These are phyloP conservation scores for Steccherinum ochraceum DNA, from an alignment of 768 basidiomycete species.

Conservation along the genomic window DNA sequence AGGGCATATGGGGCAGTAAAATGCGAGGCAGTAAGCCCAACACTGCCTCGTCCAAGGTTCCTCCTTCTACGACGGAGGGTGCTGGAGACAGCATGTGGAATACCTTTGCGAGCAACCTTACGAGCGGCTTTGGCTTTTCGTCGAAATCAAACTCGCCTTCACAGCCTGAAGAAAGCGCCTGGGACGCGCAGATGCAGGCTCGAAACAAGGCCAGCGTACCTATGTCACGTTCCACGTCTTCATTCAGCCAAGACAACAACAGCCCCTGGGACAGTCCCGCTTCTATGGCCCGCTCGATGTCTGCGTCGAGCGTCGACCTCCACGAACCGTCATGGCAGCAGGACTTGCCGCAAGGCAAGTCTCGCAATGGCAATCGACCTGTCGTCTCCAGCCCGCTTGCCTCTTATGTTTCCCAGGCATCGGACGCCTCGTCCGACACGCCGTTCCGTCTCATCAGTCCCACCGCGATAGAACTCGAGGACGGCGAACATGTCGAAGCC, in stretches of 20 bases:
- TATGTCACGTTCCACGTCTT: background rate
- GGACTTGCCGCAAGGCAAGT: background rate
- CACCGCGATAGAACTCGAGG: constrained; percentile 8
- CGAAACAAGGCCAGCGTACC: background rate
- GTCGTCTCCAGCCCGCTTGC: background rate
- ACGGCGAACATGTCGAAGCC: background rate
- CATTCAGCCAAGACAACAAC: background rate
- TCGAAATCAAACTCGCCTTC: background rate
- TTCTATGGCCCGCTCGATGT: background rate
- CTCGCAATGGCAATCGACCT: background rate
- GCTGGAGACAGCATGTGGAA: constrained; percentile 1
- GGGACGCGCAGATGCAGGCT: background rate
- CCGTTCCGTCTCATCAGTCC: constrained; percentile 8
- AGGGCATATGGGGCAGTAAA: background rate
- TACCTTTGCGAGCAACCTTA: too few species aligned
- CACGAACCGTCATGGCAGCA: background rate
- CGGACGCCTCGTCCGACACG: background rate
- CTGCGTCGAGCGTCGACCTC: background rate
- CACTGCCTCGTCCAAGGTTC: background rate
- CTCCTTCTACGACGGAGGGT: background rate
- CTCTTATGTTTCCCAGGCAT: background rate
- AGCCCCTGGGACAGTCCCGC: background rate
- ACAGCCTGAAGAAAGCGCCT: background rate
- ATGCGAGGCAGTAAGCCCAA: background rate
- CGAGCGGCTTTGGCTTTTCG: background rate